Percentiles rank a stretch among this genome's conserved stretches.
Conservation (phyloP, 2,329 filamentous ascomycete species). For the Cytospora schulzeri region DNA sequence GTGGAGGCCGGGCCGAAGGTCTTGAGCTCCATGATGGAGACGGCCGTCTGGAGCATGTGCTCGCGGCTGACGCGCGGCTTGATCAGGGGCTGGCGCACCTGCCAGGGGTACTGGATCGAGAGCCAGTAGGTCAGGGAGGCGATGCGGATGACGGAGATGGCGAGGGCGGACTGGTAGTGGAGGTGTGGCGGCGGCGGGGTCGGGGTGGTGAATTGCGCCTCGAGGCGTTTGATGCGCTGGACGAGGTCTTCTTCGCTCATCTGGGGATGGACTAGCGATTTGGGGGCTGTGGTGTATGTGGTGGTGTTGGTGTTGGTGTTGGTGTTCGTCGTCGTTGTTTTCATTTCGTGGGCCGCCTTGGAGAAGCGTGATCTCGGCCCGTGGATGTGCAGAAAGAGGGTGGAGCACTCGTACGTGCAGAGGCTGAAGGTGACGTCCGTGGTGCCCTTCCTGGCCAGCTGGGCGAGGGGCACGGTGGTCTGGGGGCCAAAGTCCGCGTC, state of each 20-base stretch:
- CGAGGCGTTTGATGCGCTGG: constrained; percentile 42
- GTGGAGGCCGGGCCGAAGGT: constrained; percentile 36
- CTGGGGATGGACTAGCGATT: constrained; percentile 17
- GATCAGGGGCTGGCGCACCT: constrained; percentile 34
- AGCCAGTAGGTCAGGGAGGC: constrained; percentile 52
- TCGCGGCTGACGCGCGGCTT: constrained; percentile 41
- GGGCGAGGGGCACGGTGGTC: constrained; percentile 37
- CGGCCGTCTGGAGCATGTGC: constrained; percentile 49
- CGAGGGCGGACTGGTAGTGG: constrained; percentile 41
- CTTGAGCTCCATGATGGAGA: constrained; percentile 49
- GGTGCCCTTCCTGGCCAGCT: constrained; percentile 35
- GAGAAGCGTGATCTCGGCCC: constrained; percentile 36
- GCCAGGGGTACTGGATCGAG: constrained; percentile 48
- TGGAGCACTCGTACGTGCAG: constrained; percentile 44
- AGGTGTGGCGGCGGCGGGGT: constrained; percentile 29
- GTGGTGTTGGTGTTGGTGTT: too few species aligned
- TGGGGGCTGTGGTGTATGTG: neutral
- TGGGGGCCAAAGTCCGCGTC: constrained; percentile 52
- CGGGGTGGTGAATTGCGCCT: constrained; percentile 42
- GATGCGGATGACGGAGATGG: constrained; percentile 44
- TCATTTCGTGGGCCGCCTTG: constrained; percentile 26
- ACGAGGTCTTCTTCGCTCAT: constrained; percentile 45
- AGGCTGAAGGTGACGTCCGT: constrained; percentile 46
- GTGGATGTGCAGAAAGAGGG: constrained; percentile 43
- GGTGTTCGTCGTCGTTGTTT: too few species aligned